phyloP scores from a whole-genome alignment of 371 early-diverging fungal species.

The Apophysomyces elegans region DNA sequence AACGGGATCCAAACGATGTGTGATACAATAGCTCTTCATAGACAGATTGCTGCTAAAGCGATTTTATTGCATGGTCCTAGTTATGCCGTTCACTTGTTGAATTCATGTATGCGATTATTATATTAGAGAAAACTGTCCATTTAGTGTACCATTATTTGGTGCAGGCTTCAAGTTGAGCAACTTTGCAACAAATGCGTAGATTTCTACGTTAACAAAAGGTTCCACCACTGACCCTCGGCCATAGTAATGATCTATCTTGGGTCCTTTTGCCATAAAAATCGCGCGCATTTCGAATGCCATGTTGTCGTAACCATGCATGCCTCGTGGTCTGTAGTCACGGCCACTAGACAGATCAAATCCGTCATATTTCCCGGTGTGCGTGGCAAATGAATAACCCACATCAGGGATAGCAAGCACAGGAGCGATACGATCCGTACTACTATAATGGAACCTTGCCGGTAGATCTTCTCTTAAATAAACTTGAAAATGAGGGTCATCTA shows the following conservation, averaged over 20 bases:
- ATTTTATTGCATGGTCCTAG: no score
- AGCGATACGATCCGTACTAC: slow-evolving; percentile 64
- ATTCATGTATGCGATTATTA: not conserved
- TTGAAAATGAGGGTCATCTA: slow-evolving; percentile 54
- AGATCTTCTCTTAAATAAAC: slow-evolving; percentile 71
- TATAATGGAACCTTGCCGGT: slow-evolving; percentile 68
- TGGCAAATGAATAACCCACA: slow-evolving; percentile 59
- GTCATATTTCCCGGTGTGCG: slow-evolving; percentile 27
- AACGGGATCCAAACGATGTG: no score
- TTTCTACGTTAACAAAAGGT: slow-evolving; percentile 76
- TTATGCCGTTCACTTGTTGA: not conserved
- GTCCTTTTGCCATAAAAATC: slow-evolving; percentile 86
- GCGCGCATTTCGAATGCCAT: slow-evolving; percentile 81
- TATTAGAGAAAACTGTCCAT: slow-evolving; percentile 20
- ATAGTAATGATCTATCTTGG: slow-evolving; percentile 53
- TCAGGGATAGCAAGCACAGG: slow-evolving; percentile 79
- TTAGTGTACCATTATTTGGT: slow-evolving; percentile 72
- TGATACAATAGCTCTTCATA: no score
- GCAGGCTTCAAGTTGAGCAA: slow-evolving; percentile 67
- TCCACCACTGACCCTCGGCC: slow-evolving; percentile 38
- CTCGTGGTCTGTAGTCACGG: slow-evolving; percentile 45
- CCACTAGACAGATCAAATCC: slow-evolving; percentile 29
- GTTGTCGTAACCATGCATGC: slow-evolving; percentile 91
- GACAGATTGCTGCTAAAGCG: no score
- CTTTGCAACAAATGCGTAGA: slow-evolving; percentile 71